Conservation (phyloP, 139 green algal species). For the Deuterostichococcus epilithicus region DNA sequence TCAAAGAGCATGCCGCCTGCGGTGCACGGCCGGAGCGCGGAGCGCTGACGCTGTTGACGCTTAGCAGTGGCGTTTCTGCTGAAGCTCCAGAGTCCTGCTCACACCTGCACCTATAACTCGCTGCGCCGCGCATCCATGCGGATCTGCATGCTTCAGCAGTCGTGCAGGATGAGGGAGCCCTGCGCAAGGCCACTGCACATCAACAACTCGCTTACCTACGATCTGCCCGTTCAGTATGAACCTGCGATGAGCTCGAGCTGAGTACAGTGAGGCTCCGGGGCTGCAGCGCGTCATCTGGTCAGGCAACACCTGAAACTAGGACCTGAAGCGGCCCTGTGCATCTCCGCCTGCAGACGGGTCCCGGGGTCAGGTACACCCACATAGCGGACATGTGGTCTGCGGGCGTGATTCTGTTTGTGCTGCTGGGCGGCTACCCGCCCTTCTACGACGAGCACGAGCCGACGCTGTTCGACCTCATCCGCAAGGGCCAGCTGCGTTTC, state of each 20-base stretch:
- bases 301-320: neutral
- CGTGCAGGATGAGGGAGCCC: too few species aligned
- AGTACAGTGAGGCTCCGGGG: neutral
- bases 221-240: slow-evolving; percentile 68
- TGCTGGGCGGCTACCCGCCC: slow-evolving; percentile 87
- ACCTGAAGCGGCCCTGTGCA: neutral
- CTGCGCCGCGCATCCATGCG: too few species aligned
- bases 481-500: slow-evolving; percentile 68
- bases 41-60: slow-evolving; percentile 30
- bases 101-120: too few species aligned
- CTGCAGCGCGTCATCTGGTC: neutral
- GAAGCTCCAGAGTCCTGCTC: neutral
- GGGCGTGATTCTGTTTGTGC: slow-evolving; percentile 76
- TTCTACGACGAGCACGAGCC: slow-evolving; percentile 88
- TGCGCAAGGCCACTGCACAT: neutral
- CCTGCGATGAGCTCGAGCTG: slow-evolving; percentile 25
- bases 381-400: slow-evolving; percentile 67
- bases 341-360: slow-evolving; percentile 16
- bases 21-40: slow-evolving; percentile 8
- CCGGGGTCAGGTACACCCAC: slow-evolving; percentile 38
- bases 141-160: too few species aligned
- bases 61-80: slow-evolving; percentile 18
- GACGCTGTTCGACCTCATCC: slow-evolving; percentile 85
- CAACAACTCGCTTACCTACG: neutral
- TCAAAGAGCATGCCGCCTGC: neutral